Base-by-base conservation (phyloP, 1,139 yeast species). In the Sugiyamaella grinbergsii region DNA sequence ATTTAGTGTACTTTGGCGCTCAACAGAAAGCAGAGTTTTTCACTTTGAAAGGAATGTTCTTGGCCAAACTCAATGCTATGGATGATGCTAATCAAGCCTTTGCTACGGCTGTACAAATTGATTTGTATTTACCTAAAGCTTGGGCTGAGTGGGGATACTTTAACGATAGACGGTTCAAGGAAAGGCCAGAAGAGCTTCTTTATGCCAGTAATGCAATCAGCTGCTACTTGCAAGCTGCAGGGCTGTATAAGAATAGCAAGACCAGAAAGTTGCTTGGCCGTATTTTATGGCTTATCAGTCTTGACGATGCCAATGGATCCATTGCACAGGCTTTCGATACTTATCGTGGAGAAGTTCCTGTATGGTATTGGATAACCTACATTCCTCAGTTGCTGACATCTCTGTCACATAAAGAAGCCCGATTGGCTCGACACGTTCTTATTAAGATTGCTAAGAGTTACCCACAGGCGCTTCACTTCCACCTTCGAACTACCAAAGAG, bases 91-190 rank as follows among this genome's bases (percentile, higher is more conserved):
- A 93, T 66, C 95, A 91, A 66, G 96, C 97, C 0, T 93, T 93
- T 72, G 96, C 98, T 1, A 87, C 97, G 1, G 96, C 98, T 3
- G 98, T 94, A 20, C 98, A 93, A 68, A 83, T 91, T 54, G 98
- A 94, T 64, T 78, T 91, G 61, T 89, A 90, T 62, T 72, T 93
- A 50, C 96, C 98, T 1, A 93, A 93, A 65, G 98, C 98, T 0
- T 94, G 99, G 99, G 98, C 98, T 1, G 98, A 94, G 68, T 94
- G 98, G 98, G 99, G 98, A 55, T 82, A 82, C 66, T 94, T 90
- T 71, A 93, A 90, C 65, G 98, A 94, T 60, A 81, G 85, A 42
- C 75, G 96, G 46, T 84, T 89, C 68, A 87, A 88, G 60, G 96
- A 89, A 60, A 84, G 83, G 58, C 93, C 95, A 1, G 80, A 76